Evolutionary conservation across 2,329 filamentous ascomycete genomes (phyloP).

Genomic region (Botryosphaeria dothidea): DNA sequence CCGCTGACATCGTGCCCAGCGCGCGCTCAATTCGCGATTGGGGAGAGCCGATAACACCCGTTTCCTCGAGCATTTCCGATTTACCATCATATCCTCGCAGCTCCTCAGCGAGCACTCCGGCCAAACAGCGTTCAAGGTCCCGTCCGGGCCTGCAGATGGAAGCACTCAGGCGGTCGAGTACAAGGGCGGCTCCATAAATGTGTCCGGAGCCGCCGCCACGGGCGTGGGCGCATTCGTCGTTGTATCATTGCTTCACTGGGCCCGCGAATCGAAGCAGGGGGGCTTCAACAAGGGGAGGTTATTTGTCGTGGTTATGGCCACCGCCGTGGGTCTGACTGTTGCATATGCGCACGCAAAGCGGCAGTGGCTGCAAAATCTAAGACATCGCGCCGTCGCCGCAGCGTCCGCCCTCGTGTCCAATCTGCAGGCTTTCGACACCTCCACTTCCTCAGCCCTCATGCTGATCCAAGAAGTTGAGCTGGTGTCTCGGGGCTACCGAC

Average conservation of each 20-base stretch:
- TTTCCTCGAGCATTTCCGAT: constrained; percentile 91
- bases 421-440: constrained; percentile 79
- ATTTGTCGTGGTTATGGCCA: constrained; percentile 49
- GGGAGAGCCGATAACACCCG: constrained; percentile 77
- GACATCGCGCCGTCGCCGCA: constrained; percentile 71
- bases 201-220: constrained; percentile 67
- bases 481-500: constrained; percentile 84
- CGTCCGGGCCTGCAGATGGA: constrained; percentile 31
- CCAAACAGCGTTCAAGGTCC: constrained; percentile 41
- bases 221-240: constrained; percentile 62
- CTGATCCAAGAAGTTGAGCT: constrained; percentile 95
- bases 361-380: constrained; percentile 78
- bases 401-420: constrained; percentile 69
- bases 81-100: constrained; percentile 89
- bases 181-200: constrained; percentile 53
- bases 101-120: constrained; percentile 69
- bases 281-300: constrained; percentile 59
- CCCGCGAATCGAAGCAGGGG: constrained; percentile 54
- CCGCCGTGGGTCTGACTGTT: constrained; percentile 55
- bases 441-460: constrained; percentile 72
- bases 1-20: constrained; percentile 44
- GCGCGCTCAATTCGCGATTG: constrained; percentile 70
- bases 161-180: constrained; percentile 32
- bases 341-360: constrained; percentile 73
- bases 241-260: constrained; percentile 72